phyloP scores from a whole-genome alignment of 1,139 yeast genomes.

The Candida buenavistaensis region DNA sequence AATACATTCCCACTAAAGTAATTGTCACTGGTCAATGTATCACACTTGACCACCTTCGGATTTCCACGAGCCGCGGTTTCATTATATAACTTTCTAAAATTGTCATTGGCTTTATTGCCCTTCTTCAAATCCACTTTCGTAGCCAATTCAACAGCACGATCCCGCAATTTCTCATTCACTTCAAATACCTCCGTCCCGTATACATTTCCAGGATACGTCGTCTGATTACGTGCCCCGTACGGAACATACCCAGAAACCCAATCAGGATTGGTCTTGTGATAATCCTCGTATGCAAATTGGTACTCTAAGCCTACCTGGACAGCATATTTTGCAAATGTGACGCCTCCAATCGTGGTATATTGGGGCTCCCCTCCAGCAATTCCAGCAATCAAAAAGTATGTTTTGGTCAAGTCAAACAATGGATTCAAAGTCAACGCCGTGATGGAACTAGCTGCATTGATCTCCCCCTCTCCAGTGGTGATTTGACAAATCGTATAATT shows the following conservation, averaged over 20 bases:
- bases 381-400: constrained; percentile 65
- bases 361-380: constrained; percentile 66
- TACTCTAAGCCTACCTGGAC: constrained; percentile 64
- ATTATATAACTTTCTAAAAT: constrained; percentile 48
- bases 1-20: constrained; percentile 58
- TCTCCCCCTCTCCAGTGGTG: constrained; percentile 70
- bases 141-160: constrained; percentile 58
- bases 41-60: constrained; percentile 57
- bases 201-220: constrained; percentile 52
- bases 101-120: constrained; percentile 45
- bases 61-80: constrained; percentile 49
- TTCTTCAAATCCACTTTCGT: constrained; percentile 41
- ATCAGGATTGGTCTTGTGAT: constrained; percentile 47
- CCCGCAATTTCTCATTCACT: constrained; percentile 57
- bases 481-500: constrained; percentile 59
- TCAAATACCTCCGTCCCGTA: constrained; percentile 71
- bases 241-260: constrained; percentile 66
- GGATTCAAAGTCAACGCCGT: constrained; percentile 57
- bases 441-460: constrained; percentile 64
- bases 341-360: constrained; percentile 52
- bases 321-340: constrained; percentile 61
- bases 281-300: constrained; percentile 49
- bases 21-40: constrained; percentile 60
- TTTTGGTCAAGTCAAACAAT: constrained; percentile 55
- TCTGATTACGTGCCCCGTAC: constrained; percentile 52